phyloP scores from a whole-genome alignment of 345 rosid genomes.

The Linum trigynum region DNA sequence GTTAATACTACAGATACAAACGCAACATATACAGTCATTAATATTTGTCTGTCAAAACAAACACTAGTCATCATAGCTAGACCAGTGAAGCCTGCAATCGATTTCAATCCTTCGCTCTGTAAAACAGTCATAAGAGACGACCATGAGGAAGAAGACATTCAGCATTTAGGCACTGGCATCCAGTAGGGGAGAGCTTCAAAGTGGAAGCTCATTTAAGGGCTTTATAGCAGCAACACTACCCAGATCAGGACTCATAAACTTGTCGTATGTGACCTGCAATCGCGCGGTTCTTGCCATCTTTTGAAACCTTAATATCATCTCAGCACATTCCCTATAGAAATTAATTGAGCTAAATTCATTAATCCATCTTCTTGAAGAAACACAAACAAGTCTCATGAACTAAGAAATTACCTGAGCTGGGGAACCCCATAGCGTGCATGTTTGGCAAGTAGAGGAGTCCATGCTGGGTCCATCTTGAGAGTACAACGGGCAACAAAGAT shows the following conservation, averaged over 20 bases:
- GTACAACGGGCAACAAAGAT: slow-evolving; percentile 72
- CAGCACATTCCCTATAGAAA: slow-evolving; percentile 63
- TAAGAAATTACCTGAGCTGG: slow-evolving; percentile 48
- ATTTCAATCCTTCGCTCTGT: too few species aligned
- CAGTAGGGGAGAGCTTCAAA: neutral
- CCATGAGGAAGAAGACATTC: too few species aligned
- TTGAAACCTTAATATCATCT: slow-evolving; percentile 67
- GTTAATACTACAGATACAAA: too few species aligned
- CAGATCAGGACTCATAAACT: neutral
- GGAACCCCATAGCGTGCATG: slow-evolving; percentile 54
- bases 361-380: neutral
- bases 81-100: too few species aligned
- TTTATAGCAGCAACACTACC: neutral
- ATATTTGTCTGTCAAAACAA: too few species aligned
- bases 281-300: slow-evolving; percentile 49
- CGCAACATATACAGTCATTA: too few species aligned
- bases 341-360: neutral
- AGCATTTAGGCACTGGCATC: too few species aligned
- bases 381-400: neutral
- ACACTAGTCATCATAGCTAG: too few species aligned
- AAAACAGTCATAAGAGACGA: too few species aligned
- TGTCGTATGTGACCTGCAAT: slow-evolving; percentile 40
- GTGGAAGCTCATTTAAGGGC: neutral
- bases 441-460: slow-evolving; percentile 61
- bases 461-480: slow-evolving; percentile 48